Evolutionary conservation across 2,329 filamentous ascomycete genomes (phyloP).

Genomic region (Cordyceps tenuipes): DNA sequence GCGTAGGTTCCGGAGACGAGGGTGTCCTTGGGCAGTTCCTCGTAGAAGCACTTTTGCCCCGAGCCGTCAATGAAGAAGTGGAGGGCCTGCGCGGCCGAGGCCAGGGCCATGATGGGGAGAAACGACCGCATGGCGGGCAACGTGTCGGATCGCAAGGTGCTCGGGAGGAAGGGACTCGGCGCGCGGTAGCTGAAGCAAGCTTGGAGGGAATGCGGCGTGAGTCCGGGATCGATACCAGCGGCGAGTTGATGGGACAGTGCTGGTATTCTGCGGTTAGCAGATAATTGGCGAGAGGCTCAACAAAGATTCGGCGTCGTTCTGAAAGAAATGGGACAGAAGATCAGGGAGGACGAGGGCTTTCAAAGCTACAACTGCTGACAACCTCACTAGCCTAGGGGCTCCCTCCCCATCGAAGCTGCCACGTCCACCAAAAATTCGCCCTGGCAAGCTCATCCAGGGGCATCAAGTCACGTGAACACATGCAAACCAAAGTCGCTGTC

Average conservation of each 20-base stretch:
- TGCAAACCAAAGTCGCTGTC: not conserved
- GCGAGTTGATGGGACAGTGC: not conserved
- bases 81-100: conserved; percentile 64
- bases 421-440: conserved; percentile 38
- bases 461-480: conserved; percentile 27
- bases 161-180: not conserved
- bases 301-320: not conserved
- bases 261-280: not conserved
- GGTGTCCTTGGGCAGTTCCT: conserved; percentile 95
- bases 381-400: conserved; percentile 6
- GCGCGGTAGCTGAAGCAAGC: not conserved
- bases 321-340: not conserved
- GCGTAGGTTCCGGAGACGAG: conserved; percentile 89
- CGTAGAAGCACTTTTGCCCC: conserved; percentile 90
- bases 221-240: not conserved
- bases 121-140: conserved; percentile 46
- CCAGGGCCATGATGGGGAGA: conserved; percentile 58
- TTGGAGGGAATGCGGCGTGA: not conserved
- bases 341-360: not conserved
- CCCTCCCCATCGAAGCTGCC: conserved; percentile 35
- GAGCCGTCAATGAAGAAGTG: conserved; percentile 93
- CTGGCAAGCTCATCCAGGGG: conserved; percentile 20
- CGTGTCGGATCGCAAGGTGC: not conserved
- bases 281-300: not conserved
- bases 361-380: not conserved